Conservation (phyloP, 495 filamentous ascomycete species). For the Aspergillus nidulans region DNA sequence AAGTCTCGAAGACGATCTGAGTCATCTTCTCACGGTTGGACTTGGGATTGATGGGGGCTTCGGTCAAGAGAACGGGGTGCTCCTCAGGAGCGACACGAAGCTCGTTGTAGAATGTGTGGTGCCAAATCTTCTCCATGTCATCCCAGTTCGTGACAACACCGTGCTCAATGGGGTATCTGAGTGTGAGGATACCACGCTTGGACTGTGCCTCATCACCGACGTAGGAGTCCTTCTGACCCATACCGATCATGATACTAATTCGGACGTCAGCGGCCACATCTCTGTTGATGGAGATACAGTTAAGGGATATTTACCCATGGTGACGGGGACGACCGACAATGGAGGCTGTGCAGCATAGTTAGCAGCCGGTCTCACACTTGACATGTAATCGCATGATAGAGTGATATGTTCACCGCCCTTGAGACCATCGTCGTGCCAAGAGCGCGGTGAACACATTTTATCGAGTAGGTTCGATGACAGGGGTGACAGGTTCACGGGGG, state of each 20-base stretch:
- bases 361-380: constrained; percentile 14
- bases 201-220: constrained; percentile 99
- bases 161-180: constrained; percentile 99
- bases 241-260: constrained; percentile 99
- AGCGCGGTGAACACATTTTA: constrained; percentile 12
- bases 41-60: constrained; percentile 99
- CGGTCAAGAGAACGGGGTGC: constrained; percentile 98
- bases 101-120: constrained; percentile 99
- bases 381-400: neutral
- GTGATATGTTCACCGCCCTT: constrained; percentile 6
- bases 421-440: constrained; percentile 27
- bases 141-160: constrained; percentile 99
- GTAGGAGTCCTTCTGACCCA: constrained; percentile 99
- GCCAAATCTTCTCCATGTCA: constrained; percentile 99
- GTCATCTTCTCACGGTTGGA: constrained; percentile 99
- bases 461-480: constrained; percentile 11
- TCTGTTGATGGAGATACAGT: neutral
- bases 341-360: constrained; percentile 60
- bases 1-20: constrained; percentile 99
- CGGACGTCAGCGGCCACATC: constrained; percentile 8
- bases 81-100: constrained; percentile 99
- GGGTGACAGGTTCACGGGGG: constrained; percentile 5
- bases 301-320: constrained; percentile 77
- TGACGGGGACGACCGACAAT: constrained; percentile 99
- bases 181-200: constrained; percentile 99